Evolutionary conservation across 2,329 filamentous ascomycete genomes (phyloP).

Genomic region (Aspergillus proliferans): DNA sequence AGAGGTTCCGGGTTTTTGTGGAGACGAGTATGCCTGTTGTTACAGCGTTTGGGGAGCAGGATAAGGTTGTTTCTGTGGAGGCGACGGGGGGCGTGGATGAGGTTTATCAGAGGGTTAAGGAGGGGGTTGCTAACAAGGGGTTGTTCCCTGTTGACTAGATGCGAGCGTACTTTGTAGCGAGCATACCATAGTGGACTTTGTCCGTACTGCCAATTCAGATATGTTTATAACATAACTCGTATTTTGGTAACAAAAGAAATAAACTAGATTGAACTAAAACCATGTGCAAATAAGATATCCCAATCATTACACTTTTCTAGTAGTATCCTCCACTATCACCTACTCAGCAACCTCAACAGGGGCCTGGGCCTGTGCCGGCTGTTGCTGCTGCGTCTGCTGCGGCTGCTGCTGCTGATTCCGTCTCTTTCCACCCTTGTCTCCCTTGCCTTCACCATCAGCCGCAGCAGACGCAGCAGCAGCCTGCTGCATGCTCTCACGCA

Average conservation of each 20-base stretch:
- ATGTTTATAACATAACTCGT: conserved; percentile 1
- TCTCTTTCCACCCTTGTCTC: conserved; percentile 16
- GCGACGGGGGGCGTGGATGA: conserved; percentile 63
- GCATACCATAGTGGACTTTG: too few relatives aligned
- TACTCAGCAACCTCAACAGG: conserved; percentile 26
- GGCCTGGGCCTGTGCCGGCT: conserved; percentile 23
- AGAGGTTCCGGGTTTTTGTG: conserved; percentile 88
- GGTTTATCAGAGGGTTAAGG: conserved; percentile 53
- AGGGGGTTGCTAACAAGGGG: conserved; percentile 42
- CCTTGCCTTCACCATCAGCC: conserved; percentile 23
- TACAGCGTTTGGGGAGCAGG: conserved; percentile 69
- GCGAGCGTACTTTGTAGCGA: too few relatives aligned
- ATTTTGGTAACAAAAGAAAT: conserved; percentile 10
- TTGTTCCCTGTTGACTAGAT: conserved; percentile 8
- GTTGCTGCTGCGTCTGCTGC: conserved; percentile 19
- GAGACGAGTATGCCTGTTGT: conserved; percentile 98
- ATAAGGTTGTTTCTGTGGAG: conserved; percentile 72
- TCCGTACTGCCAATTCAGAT: too few relatives aligned
- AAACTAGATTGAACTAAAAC: conserved; percentile 15
- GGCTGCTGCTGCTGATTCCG: conserved; percentile 25
- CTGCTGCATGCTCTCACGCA: conserved; percentile 60
- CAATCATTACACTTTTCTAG: conserved; percentile 4
- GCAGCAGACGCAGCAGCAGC: conserved; percentile 24
- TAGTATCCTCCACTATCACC: conserved; percentile 1
- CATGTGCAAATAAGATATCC: conserved; percentile 1